These are phyloP conservation scores for Boletus sp. DNA, from an alignment of 768 basidiomycete species.

Conservation along the genomic window DNA sequence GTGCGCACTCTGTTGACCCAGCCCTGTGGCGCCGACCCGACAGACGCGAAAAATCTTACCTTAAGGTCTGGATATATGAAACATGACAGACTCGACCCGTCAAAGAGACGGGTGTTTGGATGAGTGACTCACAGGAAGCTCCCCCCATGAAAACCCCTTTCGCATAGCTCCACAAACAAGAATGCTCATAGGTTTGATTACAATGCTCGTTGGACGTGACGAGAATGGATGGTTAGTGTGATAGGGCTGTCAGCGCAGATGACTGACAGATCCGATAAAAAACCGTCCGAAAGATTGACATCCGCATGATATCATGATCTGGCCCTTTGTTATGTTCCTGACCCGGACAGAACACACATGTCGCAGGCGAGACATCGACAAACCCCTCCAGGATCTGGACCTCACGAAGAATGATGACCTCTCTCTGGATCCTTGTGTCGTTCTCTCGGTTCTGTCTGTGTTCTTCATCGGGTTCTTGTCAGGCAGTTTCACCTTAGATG, in stretches of 20 bases:
- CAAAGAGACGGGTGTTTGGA: not conserved
- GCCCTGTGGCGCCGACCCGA: too few species aligned
- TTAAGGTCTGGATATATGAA: too few species aligned
- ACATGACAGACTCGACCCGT: not conserved
- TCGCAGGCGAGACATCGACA: constrained; percentile 65
- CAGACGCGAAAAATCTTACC: not conserved
- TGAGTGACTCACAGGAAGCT: not conserved
- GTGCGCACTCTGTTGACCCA: not conserved
- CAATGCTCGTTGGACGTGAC: constrained; percentile 70
- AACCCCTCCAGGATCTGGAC: constrained; percentile 55
- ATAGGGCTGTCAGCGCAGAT: not conserved
- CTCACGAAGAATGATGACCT: constrained; percentile 58
- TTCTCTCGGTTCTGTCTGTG: too few species aligned
- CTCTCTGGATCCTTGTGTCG: too few species aligned
- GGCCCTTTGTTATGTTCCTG: constrained; percentile 55
- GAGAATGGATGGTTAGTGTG: constrained; percentile 54
- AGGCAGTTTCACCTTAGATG: constrained; percentile 65
- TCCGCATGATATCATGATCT: constrained; percentile 47
- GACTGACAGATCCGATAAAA: constrained; percentile 27
- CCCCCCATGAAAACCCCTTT: constrained; percentile 32
- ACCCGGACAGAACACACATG: constrained; percentile 57
- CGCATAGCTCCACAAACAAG: constrained; percentile 27
- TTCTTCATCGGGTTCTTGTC: constrained; percentile 49
- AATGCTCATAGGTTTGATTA: constrained; percentile 55
- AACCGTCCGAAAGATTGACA: constrained; percentile 58